Conservation (phyloP, 2,329 filamentous ascomycete genomes). For the Graphilbum sp. region DNA sequence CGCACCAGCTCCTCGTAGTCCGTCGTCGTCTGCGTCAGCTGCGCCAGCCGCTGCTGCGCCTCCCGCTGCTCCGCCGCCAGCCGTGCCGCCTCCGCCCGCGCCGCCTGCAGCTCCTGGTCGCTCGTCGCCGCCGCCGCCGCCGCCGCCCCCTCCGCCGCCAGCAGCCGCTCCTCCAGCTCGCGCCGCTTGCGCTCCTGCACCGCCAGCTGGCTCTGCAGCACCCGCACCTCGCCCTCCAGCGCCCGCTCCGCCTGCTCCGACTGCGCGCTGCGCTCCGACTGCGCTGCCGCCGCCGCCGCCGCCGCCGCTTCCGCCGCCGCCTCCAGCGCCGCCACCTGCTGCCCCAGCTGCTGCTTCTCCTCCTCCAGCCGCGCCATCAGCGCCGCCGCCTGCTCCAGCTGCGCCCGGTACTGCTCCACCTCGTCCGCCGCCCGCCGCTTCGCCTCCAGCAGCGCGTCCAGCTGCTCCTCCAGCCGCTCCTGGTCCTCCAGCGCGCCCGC, state of each 20-base stretch:
- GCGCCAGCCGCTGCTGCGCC: slow-evolving; percentile 68
- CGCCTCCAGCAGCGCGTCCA: slow-evolving; percentile 74
- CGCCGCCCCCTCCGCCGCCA: slow-evolving; percentile 75
- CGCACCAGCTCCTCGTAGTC: slow-evolving; percentile 90
- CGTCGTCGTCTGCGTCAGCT: slow-evolving; percentile 80
- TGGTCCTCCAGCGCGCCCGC: slow-evolving; percentile 86
- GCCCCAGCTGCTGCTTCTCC: slow-evolving; percentile 63
- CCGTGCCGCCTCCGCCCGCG: slow-evolving; percentile 59
- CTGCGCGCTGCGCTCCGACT: slow-evolving; percentile 57
- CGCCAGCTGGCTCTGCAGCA: slow-evolving; percentile 78
- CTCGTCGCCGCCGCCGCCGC: slow-evolving; percentile 68
- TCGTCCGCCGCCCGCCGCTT: slow-evolving; percentile 83
- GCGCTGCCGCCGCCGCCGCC: no score
- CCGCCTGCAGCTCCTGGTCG: slow-evolving; percentile 62
- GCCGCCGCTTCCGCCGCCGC: slow-evolving; percentile 52
- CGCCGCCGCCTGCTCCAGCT: slow-evolving; percentile 80
- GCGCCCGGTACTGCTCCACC: slow-evolving; percentile 57
- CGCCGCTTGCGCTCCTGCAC: slow-evolving; percentile 81
- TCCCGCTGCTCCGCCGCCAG: slow-evolving; percentile 66
- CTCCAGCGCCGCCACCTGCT: slow-evolving; percentile 54
- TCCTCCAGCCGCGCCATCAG: slow-evolving; percentile 75
- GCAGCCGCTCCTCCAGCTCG: slow-evolving; percentile 69
- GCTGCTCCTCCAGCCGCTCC: slow-evolving; percentile 80
- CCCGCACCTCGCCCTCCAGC: slow-evolving; percentile 69
- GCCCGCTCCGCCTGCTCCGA: no score